phyloP scores from a whole-genome alignment of 805 yeast species.

The Hanseniaspora nectarophila region DNA sequence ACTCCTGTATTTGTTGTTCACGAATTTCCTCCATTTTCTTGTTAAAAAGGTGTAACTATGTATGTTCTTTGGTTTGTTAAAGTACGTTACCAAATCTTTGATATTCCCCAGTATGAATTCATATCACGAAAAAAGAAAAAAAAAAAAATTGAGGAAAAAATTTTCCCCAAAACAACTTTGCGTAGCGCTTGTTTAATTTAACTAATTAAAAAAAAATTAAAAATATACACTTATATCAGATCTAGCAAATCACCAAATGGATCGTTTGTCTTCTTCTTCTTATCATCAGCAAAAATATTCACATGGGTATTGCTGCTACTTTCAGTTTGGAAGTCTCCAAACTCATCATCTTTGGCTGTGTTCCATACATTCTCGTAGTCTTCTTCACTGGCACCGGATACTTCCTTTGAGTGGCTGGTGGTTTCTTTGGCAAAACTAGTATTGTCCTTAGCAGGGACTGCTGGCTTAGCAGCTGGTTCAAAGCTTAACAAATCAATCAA shows the following conservation, averaged over 20 bases:
- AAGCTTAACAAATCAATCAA: constrained; percentile 26
- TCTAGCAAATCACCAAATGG: constrained; percentile 10
- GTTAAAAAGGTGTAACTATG: background rate
- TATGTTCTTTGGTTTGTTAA: constrained; percentile 39
- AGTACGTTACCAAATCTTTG: too few relatives aligned
- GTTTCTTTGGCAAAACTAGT: background rate
- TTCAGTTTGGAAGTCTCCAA: constrained; percentile 31
- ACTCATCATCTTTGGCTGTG: constrained; percentile 26
- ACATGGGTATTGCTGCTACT: constrained; percentile 2
- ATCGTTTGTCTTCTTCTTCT: background rate
- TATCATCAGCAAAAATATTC: constrained; percentile 11
- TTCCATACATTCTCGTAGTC: constrained; percentile 9
- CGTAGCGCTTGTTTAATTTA: background rate
- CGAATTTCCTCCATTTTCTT: constrained; percentile 17
- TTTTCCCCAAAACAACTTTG: background rate
- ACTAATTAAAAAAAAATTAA: background rate
- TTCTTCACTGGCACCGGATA: background rate
- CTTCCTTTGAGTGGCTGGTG: background rate
- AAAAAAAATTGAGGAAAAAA: too few relatives aligned
- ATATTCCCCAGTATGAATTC: too few relatives aligned
- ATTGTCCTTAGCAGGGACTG: background rate
- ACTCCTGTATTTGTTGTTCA: constrained; percentile 81
- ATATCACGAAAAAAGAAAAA: too few relatives aligned
- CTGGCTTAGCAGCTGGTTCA: constrained; percentile 15
- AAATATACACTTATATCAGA: background rate